Evolutionary conservation across 768 basidiomycete species (phyloP).

Genomic region (Boletus edulis): DNA sequence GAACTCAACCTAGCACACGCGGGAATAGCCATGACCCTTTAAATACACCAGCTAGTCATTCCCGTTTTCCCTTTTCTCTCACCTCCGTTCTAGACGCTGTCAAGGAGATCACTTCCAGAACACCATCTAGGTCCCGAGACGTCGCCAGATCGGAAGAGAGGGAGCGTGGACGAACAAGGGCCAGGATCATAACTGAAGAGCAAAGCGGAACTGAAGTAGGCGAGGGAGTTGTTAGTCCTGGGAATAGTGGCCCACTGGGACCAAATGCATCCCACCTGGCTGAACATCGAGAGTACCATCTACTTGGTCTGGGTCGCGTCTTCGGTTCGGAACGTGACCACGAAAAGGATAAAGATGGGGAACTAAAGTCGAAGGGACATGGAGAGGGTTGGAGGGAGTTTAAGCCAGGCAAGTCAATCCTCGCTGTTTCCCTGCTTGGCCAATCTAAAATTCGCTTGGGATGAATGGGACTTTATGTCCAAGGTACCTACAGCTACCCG

Average conservation of each 20-base stretch:
- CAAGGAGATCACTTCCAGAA: conserved; percentile 15
- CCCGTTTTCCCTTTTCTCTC: conserved; percentile 20
- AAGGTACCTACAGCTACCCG: conserved; percentile 93
- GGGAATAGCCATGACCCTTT: background rate
- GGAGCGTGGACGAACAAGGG: conserved; percentile 23
- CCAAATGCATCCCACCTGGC: background rate
- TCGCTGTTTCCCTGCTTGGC: background rate
- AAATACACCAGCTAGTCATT: background rate
- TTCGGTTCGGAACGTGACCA: conserved; percentile 18
- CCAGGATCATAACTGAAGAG: conserved; percentile 6
- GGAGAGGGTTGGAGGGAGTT: conserved; percentile 83
- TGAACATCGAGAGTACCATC: conserved; percentile 14
- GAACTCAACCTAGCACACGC: background rate
- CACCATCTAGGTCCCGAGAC: conserved; percentile 20
- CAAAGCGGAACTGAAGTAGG: background rate
- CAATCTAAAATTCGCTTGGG: background rate
- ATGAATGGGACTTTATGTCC: background rate
- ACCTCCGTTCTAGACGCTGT: conserved; percentile 17
- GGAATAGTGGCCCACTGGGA: background rate
- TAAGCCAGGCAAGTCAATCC: conserved; percentile 60
- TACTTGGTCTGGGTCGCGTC: conserved; percentile 37
- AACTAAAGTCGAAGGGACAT: conserved; percentile 38
- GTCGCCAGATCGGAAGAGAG: conserved; percentile 36
- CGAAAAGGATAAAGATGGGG: conserved; percentile 9
- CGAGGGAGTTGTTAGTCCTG: background rate